Evolutionary conservation across 2,329 filamentous ascomycete species (phyloP).

Genomic region (Fusarium avenaceum): DNA sequence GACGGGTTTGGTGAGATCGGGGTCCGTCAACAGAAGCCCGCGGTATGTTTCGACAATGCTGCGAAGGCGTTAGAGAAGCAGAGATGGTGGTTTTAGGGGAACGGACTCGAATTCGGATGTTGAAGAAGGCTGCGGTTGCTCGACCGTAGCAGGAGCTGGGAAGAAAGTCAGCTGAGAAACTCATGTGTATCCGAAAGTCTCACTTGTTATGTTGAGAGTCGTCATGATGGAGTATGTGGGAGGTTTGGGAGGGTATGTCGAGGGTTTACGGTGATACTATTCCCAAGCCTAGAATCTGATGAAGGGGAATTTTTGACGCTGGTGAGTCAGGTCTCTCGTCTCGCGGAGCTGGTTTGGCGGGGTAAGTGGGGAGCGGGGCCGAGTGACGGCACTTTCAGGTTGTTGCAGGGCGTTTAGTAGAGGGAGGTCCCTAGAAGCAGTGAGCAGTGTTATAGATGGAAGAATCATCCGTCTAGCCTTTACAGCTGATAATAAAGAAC

Average conservation of each 20-base stretch:
- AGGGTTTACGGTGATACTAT: conserved; percentile 37
- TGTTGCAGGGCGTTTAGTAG: conserved; percentile 11
- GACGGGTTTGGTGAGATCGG: conserved; percentile 93
- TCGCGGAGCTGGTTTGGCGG: conserved; percentile 40
- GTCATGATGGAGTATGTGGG: conserved; percentile 28
- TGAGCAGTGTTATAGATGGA: background rate
- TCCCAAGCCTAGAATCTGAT: conserved; percentile 34
- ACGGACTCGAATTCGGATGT: conserved; percentile 49
- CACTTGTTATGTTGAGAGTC: conserved; percentile 40
- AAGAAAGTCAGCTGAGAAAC: background rate
- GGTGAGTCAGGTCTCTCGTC: conserved; percentile 40
- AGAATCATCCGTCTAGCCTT: background rate
- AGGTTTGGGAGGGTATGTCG: background rate
- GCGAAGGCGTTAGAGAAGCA: background rate
- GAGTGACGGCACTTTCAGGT: conserved; percentile 17
- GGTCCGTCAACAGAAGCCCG: conserved; percentile 72
- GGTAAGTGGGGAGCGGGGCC: conserved; percentile 45
- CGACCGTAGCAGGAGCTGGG: conserved; percentile 33
- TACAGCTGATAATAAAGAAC: no score
- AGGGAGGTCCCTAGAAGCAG: background rate
- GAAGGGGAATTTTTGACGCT: conserved; percentile 43
- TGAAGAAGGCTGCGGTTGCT: conserved; percentile 40
- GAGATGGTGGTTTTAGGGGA: background rate
- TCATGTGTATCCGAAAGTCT: background rate
- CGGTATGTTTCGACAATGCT: conserved; percentile 71